Evolutionary conservation across 2,329 filamentous ascomycete genomes (phyloP).

Genomic region (Lachnellula arida): DNA sequence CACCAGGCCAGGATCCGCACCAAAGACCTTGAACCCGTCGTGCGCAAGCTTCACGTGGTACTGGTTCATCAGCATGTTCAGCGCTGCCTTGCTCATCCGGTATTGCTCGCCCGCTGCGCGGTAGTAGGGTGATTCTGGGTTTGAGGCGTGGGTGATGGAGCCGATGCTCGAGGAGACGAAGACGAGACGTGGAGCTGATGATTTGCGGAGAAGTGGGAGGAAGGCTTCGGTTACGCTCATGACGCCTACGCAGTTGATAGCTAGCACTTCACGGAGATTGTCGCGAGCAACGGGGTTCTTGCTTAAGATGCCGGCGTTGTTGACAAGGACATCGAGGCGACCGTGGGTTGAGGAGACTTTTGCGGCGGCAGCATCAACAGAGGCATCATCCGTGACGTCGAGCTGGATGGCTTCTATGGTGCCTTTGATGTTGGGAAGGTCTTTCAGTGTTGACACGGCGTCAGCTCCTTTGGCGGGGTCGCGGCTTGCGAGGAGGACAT

Average conservation of each 20-base stretch:
- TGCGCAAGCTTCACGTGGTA: conserved; percentile 8
- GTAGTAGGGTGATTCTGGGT: conserved; percentile 5
- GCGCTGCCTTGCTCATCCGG: conserved; percentile 14
- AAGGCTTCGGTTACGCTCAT: conserved; percentile 16
- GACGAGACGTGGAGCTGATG: conserved; percentile 14
- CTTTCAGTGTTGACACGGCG: conserved; percentile 6
- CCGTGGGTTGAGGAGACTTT: conserved; percentile 23
- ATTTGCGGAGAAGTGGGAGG: conserved; percentile 13
- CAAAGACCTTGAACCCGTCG: conserved; percentile 19
- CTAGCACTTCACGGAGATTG: conserved; percentile 6
- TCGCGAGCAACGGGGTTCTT: background rate
- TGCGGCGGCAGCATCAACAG: conserved; percentile 12
- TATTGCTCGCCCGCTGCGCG: conserved; percentile 4
- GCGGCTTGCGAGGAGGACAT: conserved; percentile 15
- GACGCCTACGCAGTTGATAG: conserved; percentile 16
- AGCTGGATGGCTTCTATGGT: conserved; percentile 12
- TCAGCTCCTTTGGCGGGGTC: conserved; percentile 3
- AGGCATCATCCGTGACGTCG: conserved; percentile 15
- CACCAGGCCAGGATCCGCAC: conserved; percentile 15
- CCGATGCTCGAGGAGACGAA: conserved; percentile 18
- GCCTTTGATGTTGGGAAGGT: conserved; percentile 10
- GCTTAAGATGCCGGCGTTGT: conserved; percentile 22
- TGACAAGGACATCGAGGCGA: conserved; percentile 23
- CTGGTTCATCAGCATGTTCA: conserved; percentile 20
- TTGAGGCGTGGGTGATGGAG: conserved; percentile 13